Base-by-base conservation (phyloP, 352 stramenopile genomes). In the Globisporangium paroecandrum region DNA sequence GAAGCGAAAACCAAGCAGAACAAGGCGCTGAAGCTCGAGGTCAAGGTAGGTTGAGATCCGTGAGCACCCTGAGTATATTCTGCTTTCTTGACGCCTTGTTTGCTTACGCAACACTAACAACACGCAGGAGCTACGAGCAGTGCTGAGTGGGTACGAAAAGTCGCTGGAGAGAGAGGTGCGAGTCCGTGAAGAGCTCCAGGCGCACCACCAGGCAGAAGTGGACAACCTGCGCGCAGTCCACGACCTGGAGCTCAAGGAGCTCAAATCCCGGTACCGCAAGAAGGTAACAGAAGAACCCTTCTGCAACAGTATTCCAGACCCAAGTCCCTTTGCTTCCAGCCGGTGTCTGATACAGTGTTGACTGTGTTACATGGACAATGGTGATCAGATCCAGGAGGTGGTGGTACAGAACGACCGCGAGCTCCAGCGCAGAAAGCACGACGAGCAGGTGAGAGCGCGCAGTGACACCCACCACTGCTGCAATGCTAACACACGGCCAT, bases 261-360 rank as follows among this genome's bases (percentile, higher is more conserved):
- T 89, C 29, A 76, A 87, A 53, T 4, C 54, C 18, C 72, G 75
- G 58, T 79, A 89, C 51, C 82, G 80, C 46, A 78, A 87, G 53
- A 79, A 90, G 62, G 70, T 89, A 0, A 62, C 12, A 12, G 15
- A 58, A 27, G 22, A 49, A 7, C 34, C 43, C 27, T 18, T 12
- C 9, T 46, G 22, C 7, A 34, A 29, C n/a, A 20, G 18, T 15
- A 13, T 57, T 4, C 15, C 6, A 51, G 4, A 12, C 13, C 13
- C 41, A 47, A 20, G 4, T 8, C 6, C 4, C 41, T n/a, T 13
- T 15, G 13, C 15, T 47, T 3, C 13, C 41, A 47, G 15, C 4
- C 41, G 5, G 41, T 47, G 41, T n/a, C 41, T 47, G 41, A 47
- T 22, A 46, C 12, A 46, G 38, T 46, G 38, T 46, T 43, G 36